Evolutionary conservation across 345 rosid species (phyloP).

Genomic region (Gossypium longicalyx): DNA sequence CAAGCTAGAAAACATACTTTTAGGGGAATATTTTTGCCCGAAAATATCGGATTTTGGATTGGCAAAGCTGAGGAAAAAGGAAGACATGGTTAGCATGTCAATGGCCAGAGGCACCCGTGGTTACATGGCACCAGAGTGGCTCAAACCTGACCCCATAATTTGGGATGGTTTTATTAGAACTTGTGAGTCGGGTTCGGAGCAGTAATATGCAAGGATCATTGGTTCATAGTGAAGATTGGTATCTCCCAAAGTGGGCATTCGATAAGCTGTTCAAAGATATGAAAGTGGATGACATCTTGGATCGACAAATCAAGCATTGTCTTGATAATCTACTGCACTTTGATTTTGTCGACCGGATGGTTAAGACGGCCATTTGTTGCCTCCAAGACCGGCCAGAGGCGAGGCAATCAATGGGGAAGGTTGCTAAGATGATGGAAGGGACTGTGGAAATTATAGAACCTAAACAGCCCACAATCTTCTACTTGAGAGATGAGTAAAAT

Average conservation of each 20-base stretch:
- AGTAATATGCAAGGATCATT: slow-evolving; percentile 40
- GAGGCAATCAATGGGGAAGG: slow-evolving; percentile 70
- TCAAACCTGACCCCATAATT: slow-evolving; percentile 54
- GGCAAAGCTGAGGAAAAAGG: slow-evolving; percentile 64
- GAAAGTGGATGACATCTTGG: slow-evolving; percentile 65
- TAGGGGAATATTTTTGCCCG: slow-evolving; percentile 64
- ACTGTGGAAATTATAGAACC: slow-evolving; percentile 69
- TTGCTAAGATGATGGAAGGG: slow-evolving; percentile 75
- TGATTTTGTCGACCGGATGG: slow-evolving; percentile 63
- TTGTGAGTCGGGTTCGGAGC: slow-evolving; percentile 53
- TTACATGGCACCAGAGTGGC: slow-evolving; percentile 72
- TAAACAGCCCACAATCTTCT: slow-evolving; percentile 59
- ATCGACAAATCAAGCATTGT: slow-evolving; percentile 47
- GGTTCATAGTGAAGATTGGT: slow-evolving; percentile 55
- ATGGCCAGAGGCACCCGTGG: slow-evolving; percentile 65
- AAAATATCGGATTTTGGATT: slow-evolving; percentile 64
- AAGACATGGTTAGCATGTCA: slow-evolving; percentile 63
- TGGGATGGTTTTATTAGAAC: slow-evolving; percentile 62
- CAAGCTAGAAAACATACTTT: slow-evolving; percentile 60
- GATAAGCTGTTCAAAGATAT: slow-evolving; percentile 56
- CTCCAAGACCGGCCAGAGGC: slow-evolving; percentile 56
- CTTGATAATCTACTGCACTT: slow-evolving; percentile 44
- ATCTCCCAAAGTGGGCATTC: slow-evolving; percentile 65
- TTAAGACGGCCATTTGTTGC: slow-evolving; percentile 71
- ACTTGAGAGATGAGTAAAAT: slow-evolving; percentile 38